Evolutionary conservation across 2,329 filamentous ascomycete genomes (phyloP).

Genomic region (Aspergillus eucalypticola): DNA sequence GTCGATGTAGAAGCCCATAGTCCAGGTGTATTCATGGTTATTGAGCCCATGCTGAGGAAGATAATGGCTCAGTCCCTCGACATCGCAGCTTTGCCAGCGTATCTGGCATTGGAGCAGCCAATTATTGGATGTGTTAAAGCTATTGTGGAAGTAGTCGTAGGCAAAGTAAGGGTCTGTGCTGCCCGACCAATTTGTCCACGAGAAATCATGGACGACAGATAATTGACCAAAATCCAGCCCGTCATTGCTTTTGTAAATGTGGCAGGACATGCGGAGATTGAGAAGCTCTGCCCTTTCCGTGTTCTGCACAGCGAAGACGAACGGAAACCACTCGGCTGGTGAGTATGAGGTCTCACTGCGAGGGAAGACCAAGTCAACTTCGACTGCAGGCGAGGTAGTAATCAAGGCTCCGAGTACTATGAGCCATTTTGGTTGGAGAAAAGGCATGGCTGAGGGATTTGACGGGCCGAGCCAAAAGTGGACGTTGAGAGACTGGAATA

Average conservation of each 20-base stretch:
- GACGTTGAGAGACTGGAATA: too few relatives aligned
- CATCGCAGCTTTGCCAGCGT: constrained; percentile 17
- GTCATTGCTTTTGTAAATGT: constrained; percentile 9
- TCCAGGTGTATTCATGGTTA: too few relatives aligned
- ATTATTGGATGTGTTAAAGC: neutral
- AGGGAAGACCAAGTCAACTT: constrained; percentile 22
- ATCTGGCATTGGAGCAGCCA: constrained; percentile 13
- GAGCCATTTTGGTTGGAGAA: neutral
- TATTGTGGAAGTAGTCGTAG: neutral
- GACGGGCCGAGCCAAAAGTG: too few relatives aligned
- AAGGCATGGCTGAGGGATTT: neutral
- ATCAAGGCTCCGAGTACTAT: neutral
- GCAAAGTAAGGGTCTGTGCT: constrained; percentile 13
- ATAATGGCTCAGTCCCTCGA: too few relatives aligned
- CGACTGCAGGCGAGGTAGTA: neutral
- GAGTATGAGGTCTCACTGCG: constrained; percentile 22
- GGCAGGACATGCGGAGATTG: constrained; percentile 11
- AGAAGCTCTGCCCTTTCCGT: constrained; percentile 15
- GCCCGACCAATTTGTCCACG: constrained; percentile 13
- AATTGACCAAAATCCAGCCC: neutral
- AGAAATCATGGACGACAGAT: constrained; percentile 4
- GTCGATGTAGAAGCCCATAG: constrained; percentile 14
- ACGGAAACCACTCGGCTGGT: constrained; percentile 17
- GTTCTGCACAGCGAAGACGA: constrained; percentile 22
- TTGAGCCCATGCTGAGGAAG: too few relatives aligned